These are phyloP conservation scores for Lippia alba DNA, from an alignment of 305 asterid genomes.

Conservation along the genomic window DNA sequence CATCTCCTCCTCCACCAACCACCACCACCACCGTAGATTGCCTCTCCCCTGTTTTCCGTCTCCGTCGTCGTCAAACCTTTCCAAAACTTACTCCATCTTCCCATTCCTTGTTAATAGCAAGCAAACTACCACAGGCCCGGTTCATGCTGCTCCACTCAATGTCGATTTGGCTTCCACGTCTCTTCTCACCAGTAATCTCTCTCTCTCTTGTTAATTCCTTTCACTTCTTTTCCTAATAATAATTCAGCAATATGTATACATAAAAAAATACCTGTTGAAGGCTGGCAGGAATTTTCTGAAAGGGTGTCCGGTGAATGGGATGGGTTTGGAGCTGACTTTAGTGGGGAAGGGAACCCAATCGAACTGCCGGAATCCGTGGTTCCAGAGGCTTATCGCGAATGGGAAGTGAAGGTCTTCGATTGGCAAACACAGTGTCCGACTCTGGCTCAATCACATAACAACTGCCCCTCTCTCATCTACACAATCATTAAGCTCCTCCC, in stretches of 20 bases:
- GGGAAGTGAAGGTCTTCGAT: constrained; percentile 90
- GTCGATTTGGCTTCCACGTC: constrained; percentile 2
- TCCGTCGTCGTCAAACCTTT: constrained; percentile 16
- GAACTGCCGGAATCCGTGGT: constrained; percentile 85
- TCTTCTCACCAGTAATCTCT: constrained; percentile 21
- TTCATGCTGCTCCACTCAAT: constrained; percentile 18
- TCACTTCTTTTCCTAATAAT: not conserved
- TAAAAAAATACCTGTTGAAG: constrained; percentile 25
- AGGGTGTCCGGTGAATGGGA: constrained; percentile 97
- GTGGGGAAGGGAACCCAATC: constrained; percentile 60
- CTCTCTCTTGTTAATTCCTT: constrained; percentile 14
- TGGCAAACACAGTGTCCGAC: constrained; percentile 99
- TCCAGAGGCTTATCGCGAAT: constrained; percentile 85
- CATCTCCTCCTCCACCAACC: constrained; percentile 7
- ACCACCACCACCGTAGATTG: constrained; percentile 21
- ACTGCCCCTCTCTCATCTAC: constrained; percentile 49
- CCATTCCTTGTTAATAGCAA: constrained; percentile 1
- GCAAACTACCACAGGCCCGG: not conserved
- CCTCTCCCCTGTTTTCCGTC: constrained; percentile 3
- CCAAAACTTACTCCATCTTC: constrained; percentile 24
- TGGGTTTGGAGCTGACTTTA: constrained; percentile 89
- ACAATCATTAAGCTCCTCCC: constrained; percentile 73
- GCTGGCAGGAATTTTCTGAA: constrained; percentile 67
- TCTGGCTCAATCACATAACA: constrained; percentile 49
- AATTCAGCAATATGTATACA: not conserved